Conservation (phyloP, 306 rosid genomes). For the Benincasa hispida region DNA sequence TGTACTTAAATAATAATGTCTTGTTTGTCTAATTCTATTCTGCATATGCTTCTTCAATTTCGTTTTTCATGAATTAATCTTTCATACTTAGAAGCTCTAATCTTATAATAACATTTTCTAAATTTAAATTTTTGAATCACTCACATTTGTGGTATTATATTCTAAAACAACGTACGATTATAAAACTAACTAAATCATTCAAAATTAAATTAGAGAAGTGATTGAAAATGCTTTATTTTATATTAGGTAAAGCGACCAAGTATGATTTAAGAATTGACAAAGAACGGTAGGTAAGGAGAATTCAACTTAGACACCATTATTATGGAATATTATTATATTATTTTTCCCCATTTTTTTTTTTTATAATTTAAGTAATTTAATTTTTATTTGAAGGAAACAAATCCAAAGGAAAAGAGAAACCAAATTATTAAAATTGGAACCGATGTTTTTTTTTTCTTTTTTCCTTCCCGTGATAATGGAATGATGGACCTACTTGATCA, state of each 20-base stretch:
- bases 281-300: not conserved
- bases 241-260: not conserved
- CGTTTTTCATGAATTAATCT: no score
- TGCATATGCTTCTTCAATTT: no score
- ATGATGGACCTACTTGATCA: conserved; percentile 7
- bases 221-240: not conserved
- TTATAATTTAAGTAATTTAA: not conserved
- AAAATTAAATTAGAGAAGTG: not conserved
- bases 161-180: no score
- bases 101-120: no score
- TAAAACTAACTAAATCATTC: not conserved
- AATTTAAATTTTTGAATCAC: no score
- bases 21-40: no score
- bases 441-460: not conserved
- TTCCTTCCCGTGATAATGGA: conserved; percentile 5
- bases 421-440: not conserved
- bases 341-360: not conserved
- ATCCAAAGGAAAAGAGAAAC: not conserved
- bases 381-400: not conserved
- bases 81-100: no score
- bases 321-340: not conserved
- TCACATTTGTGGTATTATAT: no score
- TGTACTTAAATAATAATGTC: not conserved
- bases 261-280: not conserved
- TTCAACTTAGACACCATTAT: not conserved